Conservation (phyloP, 2,329 filamentous ascomycete species). For the Neonectria neomacrospora region DNA sequence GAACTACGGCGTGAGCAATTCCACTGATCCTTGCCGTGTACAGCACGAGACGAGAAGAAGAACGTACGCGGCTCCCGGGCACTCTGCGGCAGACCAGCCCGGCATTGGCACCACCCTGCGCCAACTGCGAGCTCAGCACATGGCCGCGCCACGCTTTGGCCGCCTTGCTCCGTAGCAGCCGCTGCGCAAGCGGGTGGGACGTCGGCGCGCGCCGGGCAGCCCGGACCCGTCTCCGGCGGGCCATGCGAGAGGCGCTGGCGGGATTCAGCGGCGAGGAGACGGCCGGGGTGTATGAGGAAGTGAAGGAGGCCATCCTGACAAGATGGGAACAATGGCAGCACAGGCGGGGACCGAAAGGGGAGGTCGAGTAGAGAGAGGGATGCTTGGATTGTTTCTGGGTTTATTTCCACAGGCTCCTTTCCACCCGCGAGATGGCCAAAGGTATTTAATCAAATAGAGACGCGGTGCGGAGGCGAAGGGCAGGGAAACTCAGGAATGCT, state of each 20-base stretch:
- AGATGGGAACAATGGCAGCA: neutral
- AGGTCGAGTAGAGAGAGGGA: slow-evolving; percentile 1
- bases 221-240: slow-evolving; percentile 35
- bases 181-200: slow-evolving; percentile 53
- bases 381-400: neutral
- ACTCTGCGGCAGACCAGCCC: slow-evolving; percentile 23
- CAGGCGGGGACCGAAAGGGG: neutral
- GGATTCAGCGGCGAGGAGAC: slow-evolving; percentile 47
- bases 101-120: slow-evolving; percentile 38
- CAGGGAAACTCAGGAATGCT: slow-evolving; percentile 25
- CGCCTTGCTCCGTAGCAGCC: slow-evolving; percentile 55
- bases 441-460: slow-evolving; percentile 6
- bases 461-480: slow-evolving; percentile 21
- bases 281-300: slow-evolving; percentile 37
- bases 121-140: slow-evolving; percentile 45
- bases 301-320: slow-evolving; percentile 33
- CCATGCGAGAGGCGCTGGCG: slow-evolving; percentile 29
- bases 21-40: too few relatives aligned
- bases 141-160: slow-evolving; percentile 54
- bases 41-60: neutral
- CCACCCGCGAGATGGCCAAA: neutral
- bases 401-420: neutral
- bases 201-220: slow-evolving; percentile 28
- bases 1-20: slow-evolving; percentile 13
- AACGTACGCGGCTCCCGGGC: slow-evolving; percentile 35